Percentiles rank a stretch among this genome's conserved stretches.
Conservation (phyloP, 208 protist genomes). For the Lotmaria passim region DNA sequence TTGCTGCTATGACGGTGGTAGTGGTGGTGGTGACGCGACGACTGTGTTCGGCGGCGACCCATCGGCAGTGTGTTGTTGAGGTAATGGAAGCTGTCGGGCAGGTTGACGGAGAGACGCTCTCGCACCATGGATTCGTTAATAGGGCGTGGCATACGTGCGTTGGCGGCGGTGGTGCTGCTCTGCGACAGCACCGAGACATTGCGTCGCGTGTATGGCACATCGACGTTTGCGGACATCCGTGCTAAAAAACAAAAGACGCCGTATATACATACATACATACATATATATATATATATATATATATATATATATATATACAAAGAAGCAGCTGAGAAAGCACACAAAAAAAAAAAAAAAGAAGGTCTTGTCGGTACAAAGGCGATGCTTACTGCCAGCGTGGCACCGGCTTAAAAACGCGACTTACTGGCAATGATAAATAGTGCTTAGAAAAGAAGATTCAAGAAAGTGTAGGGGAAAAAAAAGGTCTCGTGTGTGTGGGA, state of each 20-base stretch:
- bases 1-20: constrained; percentile 8
- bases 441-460: too few species aligned
- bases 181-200: constrained; percentile 1
- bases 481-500: too few species aligned
- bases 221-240: constrained; percentile 18
- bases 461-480: too few species aligned
- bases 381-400: too few species aligned
- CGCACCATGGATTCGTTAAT: constrained; percentile 35
- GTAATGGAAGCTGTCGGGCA: constrained; percentile 23
- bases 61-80: constrained; percentile 12
- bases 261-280: too few species aligned
- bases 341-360: too few species aligned
- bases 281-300: too few species aligned
- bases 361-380: too few species aligned
- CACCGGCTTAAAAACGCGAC: too few species aligned
- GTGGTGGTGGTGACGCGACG: not conserved
- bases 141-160: constrained; percentile 6
- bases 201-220: constrained; percentile 19
- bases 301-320: too few species aligned
- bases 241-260: not conserved
- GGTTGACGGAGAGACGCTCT: constrained; percentile 28
- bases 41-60: not conserved
- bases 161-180: not conserved
- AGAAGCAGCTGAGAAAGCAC: too few species aligned
- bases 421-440: too few species aligned